Evolutionary conservation across 2,329 filamentous ascomycete genomes (phyloP).

Genomic region (Rhinocladiella mackenziei): DNA sequence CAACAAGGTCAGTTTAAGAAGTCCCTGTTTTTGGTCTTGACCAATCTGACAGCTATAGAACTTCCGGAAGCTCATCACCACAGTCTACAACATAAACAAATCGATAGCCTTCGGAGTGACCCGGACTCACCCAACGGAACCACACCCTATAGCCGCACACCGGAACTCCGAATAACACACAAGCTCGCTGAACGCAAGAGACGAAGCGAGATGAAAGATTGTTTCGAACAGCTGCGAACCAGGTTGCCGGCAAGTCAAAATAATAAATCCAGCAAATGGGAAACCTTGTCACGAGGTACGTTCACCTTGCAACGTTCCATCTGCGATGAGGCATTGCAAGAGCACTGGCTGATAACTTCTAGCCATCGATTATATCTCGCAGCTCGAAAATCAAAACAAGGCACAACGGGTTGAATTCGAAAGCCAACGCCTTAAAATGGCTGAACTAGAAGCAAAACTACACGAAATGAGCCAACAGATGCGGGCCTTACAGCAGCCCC

Average conservation of each 20-base stretch:
- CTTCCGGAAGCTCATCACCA: slow-evolving; percentile 48
- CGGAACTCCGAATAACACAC: slow-evolving; percentile 48
- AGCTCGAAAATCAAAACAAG: slow-evolving; percentile 41
- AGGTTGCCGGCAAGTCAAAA: slow-evolving; percentile 45
- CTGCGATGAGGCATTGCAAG: not conserved
- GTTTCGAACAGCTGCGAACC: slow-evolving; percentile 45
- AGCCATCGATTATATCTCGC: slow-evolving; percentile 49
- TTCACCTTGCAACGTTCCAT: too few species aligned
- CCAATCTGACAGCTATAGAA: slow-evolving; percentile 33
- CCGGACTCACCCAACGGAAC: slow-evolving; percentile 40
- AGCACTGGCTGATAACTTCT: slow-evolving; percentile 6
- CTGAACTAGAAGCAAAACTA: slow-evolving; percentile 32
- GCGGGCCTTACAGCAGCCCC: slow-evolving; percentile 26
- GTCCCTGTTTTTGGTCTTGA: too few species aligned
- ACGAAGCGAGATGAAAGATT: slow-evolving; percentile 52
- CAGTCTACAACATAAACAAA: slow-evolving; percentile 47
- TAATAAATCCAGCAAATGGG: slow-evolving; percentile 53
- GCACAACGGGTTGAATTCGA: slow-evolving; percentile 38
- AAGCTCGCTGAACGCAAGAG: slow-evolving; percentile 50
- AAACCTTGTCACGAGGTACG: slow-evolving; percentile 47
- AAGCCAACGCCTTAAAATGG: slow-evolving; percentile 32
- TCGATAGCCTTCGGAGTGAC: slow-evolving; percentile 46
- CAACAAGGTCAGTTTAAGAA: too few species aligned
- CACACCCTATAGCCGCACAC: slow-evolving; percentile 49
- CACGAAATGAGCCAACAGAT: slow-evolving; percentile 36